phyloP scores from a whole-genome alignment of 768 basidiomycete genomes.

The Phanerochaete carnosa region DNA sequence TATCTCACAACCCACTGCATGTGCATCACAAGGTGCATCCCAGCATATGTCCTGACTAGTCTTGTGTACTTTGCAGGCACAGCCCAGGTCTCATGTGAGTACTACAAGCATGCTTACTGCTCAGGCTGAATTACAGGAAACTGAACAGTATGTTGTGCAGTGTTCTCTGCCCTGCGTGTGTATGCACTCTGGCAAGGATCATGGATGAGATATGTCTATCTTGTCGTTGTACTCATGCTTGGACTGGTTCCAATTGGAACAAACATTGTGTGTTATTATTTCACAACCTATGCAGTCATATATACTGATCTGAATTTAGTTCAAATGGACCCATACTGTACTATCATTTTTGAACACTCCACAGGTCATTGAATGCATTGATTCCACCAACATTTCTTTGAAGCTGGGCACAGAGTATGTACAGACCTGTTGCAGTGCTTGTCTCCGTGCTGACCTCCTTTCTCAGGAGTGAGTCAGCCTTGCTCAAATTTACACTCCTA shows the following conservation, averaged over 20 bases:
- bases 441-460: no score
- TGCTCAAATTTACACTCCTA: background rate
- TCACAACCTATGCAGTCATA: background rate
- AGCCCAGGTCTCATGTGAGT: no score
- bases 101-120: background rate
- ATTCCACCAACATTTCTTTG: no score
- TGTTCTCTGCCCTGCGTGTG: background rate
- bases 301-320: background rate
- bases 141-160: background rate
- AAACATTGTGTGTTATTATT: background rate
- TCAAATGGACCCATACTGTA: background rate
- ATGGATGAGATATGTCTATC: background rate
- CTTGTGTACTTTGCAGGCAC: no score
- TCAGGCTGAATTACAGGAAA: no score
- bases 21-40: no score
- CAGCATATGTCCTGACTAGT: no score
- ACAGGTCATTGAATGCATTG: no score
- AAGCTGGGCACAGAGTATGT: no score
- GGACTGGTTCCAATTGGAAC: background rate
- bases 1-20: no score
- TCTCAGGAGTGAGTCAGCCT: no score
- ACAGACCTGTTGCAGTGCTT: no score
- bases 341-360: background rate
- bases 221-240: background rate
- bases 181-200: background rate